A percentile compares a stretch with the other conserved stretches of the same genome.
phyloP scores from a whole-genome alignment of 2,329 filamentous ascomycete genomes.

The Ophiocordyceps unilateralis region DNA sequence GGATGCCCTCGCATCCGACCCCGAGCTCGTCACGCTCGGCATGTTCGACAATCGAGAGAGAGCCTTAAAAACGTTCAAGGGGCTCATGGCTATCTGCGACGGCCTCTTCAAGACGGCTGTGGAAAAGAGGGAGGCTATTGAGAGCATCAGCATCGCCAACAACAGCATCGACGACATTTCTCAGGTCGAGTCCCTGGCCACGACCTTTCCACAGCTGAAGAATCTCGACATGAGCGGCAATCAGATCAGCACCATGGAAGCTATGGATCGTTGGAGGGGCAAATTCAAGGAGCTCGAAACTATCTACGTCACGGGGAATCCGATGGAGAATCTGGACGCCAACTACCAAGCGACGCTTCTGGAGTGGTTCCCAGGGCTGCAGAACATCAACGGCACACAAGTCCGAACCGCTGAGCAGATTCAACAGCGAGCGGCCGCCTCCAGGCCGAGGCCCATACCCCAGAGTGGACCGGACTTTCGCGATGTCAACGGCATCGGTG shows the following conservation, averaged over 20 bases:
- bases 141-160: slow-evolving; percentile 64
- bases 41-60: slow-evolving; percentile 57
- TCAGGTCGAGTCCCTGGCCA: slow-evolving; percentile 57
- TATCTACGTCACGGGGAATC: slow-evolving; percentile 62
- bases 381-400: slow-evolving; percentile 56
- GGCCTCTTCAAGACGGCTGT: slow-evolving; percentile 53
- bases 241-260: slow-evolving; percentile 49
- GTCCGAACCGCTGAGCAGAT: slow-evolving; percentile 59
- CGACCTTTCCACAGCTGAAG: slow-evolving; percentile 68
- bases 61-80: slow-evolving; percentile 78
- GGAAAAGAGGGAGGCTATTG: slow-evolving; percentile 60
- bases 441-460: slow-evolving; percentile 40
- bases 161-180: slow-evolving; percentile 62
- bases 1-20: slow-evolving; percentile 57
- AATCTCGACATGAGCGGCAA: slow-evolving; percentile 85
- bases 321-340: slow-evolving; percentile 43
- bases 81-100: slow-evolving; percentile 75
- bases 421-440: slow-evolving; percentile 31
- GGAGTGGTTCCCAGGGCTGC: slow-evolving; percentile 69
- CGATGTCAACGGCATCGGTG: slow-evolving; percentile 57
- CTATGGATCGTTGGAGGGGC: slow-evolving; percentile 58
- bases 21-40: slow-evolving; percentile 53
- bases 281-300: slow-evolving; percentile 68
- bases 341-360: slow-evolving; percentile 52
- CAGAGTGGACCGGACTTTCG: slow-evolving; percentile 51